These are phyloP conservation scores for Diaporthe humulicola DNA, from an alignment of 2,329 filamentous ascomycete genomes.

Conservation along the genomic window DNA sequence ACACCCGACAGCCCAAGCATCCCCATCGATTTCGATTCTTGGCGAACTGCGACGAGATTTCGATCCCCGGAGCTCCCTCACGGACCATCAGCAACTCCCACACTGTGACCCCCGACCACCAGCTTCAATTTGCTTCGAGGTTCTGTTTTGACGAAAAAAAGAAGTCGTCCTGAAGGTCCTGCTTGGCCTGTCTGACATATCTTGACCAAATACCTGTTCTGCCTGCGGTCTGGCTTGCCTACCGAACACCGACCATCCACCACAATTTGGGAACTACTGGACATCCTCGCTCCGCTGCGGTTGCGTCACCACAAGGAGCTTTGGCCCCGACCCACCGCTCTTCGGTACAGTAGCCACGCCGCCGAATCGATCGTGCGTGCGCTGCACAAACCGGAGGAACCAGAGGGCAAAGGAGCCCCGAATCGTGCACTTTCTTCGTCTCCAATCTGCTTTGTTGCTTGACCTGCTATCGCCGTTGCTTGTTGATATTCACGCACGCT, in stretches of 20 bases:
- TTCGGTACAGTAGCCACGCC: constrained; percentile 13
- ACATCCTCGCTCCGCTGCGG: constrained; percentile 11
- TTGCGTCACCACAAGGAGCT: constrained; percentile 27
- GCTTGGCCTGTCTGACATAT: background rate
- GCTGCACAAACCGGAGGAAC: background rate
- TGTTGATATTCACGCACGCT: constrained; percentile 4
- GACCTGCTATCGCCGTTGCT: background rate
- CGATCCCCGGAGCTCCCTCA: constrained; percentile 7
- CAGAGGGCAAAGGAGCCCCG: background rate
- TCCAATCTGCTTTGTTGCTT: constrained; percentile 2
- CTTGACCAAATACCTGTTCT: background rate
- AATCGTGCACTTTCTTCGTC: background rate
- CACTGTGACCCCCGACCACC: background rate
- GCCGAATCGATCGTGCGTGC: constrained; percentile 7
- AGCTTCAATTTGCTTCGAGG: background rate
- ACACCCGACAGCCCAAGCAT: background rate
- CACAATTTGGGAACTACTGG: constrained; percentile 3
- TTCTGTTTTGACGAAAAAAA: background rate
- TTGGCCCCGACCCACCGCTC: constrained; percentile 28
- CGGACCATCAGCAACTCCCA: background rate
- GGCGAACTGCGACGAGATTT: constrained; percentile 17
- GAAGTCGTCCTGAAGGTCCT: background rate
- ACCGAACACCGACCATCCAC: background rate
- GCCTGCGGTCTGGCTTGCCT: background rate
- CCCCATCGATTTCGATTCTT: background rate